Conservation (phyloP, 352 stramenopile genomes). For the Elongisporangium undulatum region DNA sequence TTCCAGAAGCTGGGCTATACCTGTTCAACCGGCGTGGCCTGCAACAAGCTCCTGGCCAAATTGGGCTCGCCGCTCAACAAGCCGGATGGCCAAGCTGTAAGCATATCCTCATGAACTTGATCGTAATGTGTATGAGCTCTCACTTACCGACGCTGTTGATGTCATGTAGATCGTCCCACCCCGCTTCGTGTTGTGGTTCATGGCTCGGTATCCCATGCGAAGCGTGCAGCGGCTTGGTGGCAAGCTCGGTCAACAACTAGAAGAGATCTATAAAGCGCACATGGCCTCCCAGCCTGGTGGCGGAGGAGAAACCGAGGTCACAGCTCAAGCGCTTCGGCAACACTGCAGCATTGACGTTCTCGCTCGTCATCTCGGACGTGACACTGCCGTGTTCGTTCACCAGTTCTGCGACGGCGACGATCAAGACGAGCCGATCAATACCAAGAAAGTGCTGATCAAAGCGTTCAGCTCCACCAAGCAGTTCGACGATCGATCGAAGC, state of each 20-base stretch:
- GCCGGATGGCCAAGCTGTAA: constrained; percentile 66
- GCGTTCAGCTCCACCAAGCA: constrained; percentile 72
- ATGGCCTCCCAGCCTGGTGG: not conserved
- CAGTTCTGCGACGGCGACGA: constrained; percentile 63
- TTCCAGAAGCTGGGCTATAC: constrained; percentile 65
- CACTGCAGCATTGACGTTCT: constrained; percentile 48
- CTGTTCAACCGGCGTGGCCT: constrained; percentile 72
- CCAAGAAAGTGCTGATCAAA: constrained; percentile 64
- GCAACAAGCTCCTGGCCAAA: constrained; percentile 80
- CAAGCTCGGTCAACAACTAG: constrained; percentile 70
- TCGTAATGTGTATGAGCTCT: not conserved
- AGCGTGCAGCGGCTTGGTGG: constrained; percentile 74
- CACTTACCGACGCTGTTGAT: not conserved
- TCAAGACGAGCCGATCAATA: constrained; percentile 62
- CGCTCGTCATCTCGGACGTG: constrained; percentile 42
- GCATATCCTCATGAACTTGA: not conserved
- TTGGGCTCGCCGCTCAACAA: constrained; percentile 79
- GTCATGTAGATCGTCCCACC: constrained; percentile 40
- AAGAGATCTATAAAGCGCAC: constrained; percentile 39
- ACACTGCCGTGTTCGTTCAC: constrained; percentile 53
- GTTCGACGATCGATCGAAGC: constrained; percentile 58
- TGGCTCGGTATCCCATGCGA: constrained; percentile 68
- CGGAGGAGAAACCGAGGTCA: constrained; percentile 20
- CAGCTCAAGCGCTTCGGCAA: constrained; percentile 48
- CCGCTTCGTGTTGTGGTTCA: constrained; percentile 54